Percentiles rank a stretch among this genome's conserved stretches.
Evolutionary conservation across 2,329 filamentous ascomycete species (phyloP).

Genomic region (Fusarium coffeatum): DNA sequence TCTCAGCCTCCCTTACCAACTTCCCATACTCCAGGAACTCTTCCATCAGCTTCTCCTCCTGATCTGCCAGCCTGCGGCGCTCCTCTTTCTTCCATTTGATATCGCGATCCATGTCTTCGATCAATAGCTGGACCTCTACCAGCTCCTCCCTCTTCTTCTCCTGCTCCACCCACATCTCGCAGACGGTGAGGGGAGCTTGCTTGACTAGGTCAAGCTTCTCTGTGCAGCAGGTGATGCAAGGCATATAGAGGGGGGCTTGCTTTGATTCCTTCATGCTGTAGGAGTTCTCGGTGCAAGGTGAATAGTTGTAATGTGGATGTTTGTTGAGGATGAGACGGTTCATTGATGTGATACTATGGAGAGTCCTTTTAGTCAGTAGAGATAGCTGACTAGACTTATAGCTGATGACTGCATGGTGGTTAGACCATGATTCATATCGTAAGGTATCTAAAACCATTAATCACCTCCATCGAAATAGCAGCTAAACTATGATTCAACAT

Average conservation of each 20-base stretch:
- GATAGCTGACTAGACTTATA: background rate
- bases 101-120: background rate
- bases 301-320: background rate
- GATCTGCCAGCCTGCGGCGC: background rate
- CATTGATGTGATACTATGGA: background rate
- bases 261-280: background rate
- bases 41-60: background rate
- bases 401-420: rapidly evolving
- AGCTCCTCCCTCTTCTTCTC: background rate
- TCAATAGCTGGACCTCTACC: background rate
- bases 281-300: background rate
- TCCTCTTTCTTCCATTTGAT: background rate
- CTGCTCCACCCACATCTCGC: background rate
- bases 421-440: background rate
- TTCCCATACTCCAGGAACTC: background rate
- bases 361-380: background rate
- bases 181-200: background rate
- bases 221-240: background rate
- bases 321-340: background rate
- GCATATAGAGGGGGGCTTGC: background rate
- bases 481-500: background rate
- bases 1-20: background rate
- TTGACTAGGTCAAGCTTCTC: background rate
- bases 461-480: background rate
- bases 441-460: background rate